Evolutionary conservation across 192 early-diverging fungal species (phyloP).

Genomic region (Backusella psychrophila): DNA sequence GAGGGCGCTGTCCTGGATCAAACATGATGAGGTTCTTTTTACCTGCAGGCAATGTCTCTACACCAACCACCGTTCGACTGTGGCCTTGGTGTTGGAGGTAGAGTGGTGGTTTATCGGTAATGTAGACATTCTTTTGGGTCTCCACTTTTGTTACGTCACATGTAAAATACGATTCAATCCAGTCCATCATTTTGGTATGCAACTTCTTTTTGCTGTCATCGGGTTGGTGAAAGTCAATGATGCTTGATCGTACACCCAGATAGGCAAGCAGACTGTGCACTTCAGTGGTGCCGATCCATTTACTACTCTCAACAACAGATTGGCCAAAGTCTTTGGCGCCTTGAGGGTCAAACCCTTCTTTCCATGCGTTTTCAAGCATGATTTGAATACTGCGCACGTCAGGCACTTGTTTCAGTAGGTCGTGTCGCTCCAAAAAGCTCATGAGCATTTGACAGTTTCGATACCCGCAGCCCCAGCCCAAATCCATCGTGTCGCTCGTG

Average conservation of each 20-base stretch:
- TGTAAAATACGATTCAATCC: constrained; percentile 55
- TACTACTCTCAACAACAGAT: constrained; percentile 50
- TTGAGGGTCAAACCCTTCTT: constrained; percentile 54
- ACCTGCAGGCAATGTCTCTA: constrained; percentile 41
- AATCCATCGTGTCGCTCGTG: constrained; percentile 36
- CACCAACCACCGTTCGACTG: constrained; percentile 61
- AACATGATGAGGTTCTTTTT: constrained; percentile 57
- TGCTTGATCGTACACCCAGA: constrained; percentile 49
- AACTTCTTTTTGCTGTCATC: constrained; percentile 45
- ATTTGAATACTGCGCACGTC: constrained; percentile 45
- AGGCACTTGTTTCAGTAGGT: constrained; percentile 21
- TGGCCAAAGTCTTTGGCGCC: constrained; percentile 56
- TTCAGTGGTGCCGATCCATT: constrained; percentile 76
- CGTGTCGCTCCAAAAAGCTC: constrained; percentile 37
- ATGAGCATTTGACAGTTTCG: constrained; percentile 70
- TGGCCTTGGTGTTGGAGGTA: constrained; percentile 76
- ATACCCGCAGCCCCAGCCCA: constrained; percentile 74
- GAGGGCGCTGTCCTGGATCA: constrained; percentile 50
- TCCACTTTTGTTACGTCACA: constrained; percentile 28
- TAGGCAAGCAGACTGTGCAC: constrained; percentile 57
- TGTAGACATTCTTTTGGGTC: constrained; percentile 13
- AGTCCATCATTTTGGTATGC: constrained; percentile 55
- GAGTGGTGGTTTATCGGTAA: constrained; percentile 56
- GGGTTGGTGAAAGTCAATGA: constrained; percentile 65
- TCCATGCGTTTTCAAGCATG: constrained; percentile 55